phyloP scores from a whole-genome alignment of 306 rosid genomes.

The Quercus suber region DNA sequence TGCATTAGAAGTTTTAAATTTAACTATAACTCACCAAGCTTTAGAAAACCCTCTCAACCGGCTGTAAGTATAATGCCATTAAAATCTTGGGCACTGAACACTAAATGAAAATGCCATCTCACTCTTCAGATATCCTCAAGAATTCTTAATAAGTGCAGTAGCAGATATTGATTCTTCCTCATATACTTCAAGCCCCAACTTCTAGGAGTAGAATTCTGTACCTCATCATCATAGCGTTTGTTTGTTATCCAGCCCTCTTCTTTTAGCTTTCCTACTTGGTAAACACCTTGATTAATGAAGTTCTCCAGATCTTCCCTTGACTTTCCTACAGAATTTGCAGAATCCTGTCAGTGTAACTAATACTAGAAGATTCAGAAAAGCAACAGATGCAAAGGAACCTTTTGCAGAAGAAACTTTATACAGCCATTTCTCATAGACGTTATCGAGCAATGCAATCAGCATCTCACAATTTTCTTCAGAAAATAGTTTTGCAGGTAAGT shows the following conservation, averaged over 20 bases:
- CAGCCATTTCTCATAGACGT: slow-evolving; percentile 81
- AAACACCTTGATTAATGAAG: slow-evolving; percentile 81
- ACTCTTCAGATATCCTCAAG: neutral
- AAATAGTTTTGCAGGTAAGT: slow-evolving; percentile 64
- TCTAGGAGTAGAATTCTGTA: slow-evolving; percentile 29
- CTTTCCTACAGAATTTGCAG: slow-evolving; percentile 50
- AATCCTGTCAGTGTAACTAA: slow-evolving; percentile 16
- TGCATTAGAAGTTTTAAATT: neutral
- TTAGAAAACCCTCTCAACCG: slow-evolving; percentile 1
- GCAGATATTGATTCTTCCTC: slow-evolving; percentile 5
- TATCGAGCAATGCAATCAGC: slow-evolving; percentile 82
- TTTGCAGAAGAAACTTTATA: slow-evolving; percentile 68
- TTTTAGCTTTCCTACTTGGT: slow-evolving; percentile 75
- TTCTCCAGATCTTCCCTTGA: slow-evolving; percentile 66
- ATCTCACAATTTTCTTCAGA: slow-evolving; percentile 79
- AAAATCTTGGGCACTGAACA: slow-evolving; percentile 5
- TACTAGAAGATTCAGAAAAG: slow-evolving; percentile 25
- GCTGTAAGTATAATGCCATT: neutral
- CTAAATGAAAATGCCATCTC: slow-evolving; percentile 8
- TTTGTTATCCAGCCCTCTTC: slow-evolving; percentile 83
- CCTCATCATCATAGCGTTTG: slow-evolving; percentile 87
- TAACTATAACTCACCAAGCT: neutral
- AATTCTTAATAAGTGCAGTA: neutral
- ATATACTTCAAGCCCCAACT: neutral
- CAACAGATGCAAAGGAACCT: slow-evolving; percentile 54